Conservation (phyloP, 140 eudicot species). For the Erigeron philadelphicus region DNA sequence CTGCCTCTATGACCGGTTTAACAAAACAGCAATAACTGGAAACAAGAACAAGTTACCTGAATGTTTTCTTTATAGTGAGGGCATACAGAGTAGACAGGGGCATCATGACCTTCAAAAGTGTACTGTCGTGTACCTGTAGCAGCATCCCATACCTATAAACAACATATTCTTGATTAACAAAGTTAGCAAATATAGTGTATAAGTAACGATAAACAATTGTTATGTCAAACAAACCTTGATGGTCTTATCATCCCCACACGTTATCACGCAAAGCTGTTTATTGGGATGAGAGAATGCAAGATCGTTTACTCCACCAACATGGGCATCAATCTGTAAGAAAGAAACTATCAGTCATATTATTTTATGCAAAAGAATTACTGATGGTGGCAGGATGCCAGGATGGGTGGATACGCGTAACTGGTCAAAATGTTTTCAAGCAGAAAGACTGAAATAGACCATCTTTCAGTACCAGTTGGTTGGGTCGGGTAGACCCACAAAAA, state of each 20-base stretch:
- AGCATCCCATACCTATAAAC: conserved; percentile 85
- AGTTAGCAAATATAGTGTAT: not conserved
- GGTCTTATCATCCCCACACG: conserved; percentile 85
- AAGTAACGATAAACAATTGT: not conserved
- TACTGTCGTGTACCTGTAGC: conserved; percentile 60
- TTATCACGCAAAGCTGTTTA: conserved; percentile 76
- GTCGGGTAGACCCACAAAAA: not conserved
- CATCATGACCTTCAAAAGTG: conserved; percentile 94
- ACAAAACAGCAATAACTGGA: not conserved
- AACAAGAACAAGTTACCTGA: conserved; percentile 46
- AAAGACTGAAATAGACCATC: no score
- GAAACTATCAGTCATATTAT: conserved; percentile 3
- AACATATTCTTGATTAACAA: not conserved
- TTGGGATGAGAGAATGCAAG: conserved; percentile 82
- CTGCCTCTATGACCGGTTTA: not conserved
- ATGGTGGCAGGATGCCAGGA: not conserved
- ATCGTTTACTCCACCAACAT: conserved; percentile 88
- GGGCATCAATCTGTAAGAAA: conserved; percentile 75
- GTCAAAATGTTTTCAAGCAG: not conserved
- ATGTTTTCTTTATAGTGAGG: conserved; percentile 89
- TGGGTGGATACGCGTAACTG: not conserved
- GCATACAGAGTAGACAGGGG: conserved; percentile 89
- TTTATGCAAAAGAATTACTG: not conserved
- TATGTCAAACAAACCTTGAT: conserved; percentile 50
- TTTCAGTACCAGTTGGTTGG: not conserved